Conservation (phyloP, 148 eudicot genomes). For the Chenopodium quinoa region DNA sequence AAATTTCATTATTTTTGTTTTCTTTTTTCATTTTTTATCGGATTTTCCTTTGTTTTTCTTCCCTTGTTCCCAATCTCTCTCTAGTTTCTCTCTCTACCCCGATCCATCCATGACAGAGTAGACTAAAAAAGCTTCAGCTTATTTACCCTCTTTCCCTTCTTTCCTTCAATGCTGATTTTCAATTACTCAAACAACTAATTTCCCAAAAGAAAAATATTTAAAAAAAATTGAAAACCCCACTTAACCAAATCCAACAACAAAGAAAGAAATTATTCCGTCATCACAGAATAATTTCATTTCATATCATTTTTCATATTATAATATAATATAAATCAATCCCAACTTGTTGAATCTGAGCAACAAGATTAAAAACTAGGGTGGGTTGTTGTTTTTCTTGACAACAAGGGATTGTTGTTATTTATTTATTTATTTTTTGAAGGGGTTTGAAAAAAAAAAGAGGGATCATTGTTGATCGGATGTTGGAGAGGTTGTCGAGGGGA, state of each 20-base stretch:
- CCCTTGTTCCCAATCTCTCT: neutral
- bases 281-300: too few species aligned
- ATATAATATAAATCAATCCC: too few species aligned
- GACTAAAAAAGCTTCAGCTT: neutral
- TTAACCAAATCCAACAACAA: too few species aligned
- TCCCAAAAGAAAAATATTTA: too few species aligned
- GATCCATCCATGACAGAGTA: constrained; percentile 26
- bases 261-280: too few species aligned
- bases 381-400: too few species aligned
- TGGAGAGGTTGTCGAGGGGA: constrained; percentile 5
- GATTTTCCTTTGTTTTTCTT: neutral
- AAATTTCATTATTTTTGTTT: neutral
- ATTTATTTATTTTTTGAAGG: neutral
- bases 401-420: neutral
- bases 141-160: neutral
- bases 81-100: neutral
- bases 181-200: too few species aligned
- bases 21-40: neutral
- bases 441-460: neutral
- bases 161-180: neutral
- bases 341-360: neutral
- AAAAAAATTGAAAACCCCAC: too few species aligned
- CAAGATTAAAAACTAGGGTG: neutral
- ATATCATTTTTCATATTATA: too few species aligned
- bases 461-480: constrained; percentile 21